Conservation (phyloP, 2,329 filamentous ascomycete species). For the Ciborinia camelliae region DNA sequence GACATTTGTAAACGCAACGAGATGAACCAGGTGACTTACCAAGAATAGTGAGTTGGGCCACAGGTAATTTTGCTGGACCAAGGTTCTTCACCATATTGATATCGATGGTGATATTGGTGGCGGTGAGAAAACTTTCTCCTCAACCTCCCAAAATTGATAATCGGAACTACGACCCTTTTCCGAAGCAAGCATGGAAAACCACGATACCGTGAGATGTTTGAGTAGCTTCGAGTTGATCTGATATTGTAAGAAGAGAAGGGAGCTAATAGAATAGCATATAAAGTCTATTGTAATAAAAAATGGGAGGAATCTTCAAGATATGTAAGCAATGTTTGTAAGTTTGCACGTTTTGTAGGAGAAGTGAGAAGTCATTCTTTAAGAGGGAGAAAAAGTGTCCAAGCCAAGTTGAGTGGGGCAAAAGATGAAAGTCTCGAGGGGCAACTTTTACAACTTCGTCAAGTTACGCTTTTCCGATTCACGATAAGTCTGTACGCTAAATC, state of each 20-base stretch:
- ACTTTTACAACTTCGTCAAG: background rate
- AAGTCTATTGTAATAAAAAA: background rate
- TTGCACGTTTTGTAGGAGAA: no score
- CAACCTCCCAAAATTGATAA: background rate
- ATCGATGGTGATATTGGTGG: slow-evolving; percentile 24
- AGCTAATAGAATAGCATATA: background rate
- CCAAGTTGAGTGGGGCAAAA: slow-evolving; percentile 1
- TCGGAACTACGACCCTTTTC: background rate
- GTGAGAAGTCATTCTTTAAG: background rate
- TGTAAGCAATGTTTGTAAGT: slow-evolving; percentile 1
- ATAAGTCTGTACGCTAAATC: background rate
- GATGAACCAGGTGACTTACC: slow-evolving; percentile 50
- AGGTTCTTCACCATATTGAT: slow-evolving; percentile 31
- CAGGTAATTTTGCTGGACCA: slow-evolving; percentile 61
- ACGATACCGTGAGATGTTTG: background rate
- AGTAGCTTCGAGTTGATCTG: background rate
- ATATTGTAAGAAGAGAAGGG: no score
- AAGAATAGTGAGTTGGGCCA: slow-evolving; percentile 72
- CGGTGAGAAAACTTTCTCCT: slow-evolving; percentile 5
- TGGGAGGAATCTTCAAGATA: background rate
- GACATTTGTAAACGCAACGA: background rate
- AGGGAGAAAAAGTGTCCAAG: background rate
- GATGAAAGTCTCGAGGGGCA: background rate
- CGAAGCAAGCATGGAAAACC: background rate
- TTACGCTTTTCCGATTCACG: background rate